These are phyloP conservation scores for Phytophthora foliorum DNA, from an alignment of 352 stramenopile genomes.

Conservation along the genomic window DNA sequence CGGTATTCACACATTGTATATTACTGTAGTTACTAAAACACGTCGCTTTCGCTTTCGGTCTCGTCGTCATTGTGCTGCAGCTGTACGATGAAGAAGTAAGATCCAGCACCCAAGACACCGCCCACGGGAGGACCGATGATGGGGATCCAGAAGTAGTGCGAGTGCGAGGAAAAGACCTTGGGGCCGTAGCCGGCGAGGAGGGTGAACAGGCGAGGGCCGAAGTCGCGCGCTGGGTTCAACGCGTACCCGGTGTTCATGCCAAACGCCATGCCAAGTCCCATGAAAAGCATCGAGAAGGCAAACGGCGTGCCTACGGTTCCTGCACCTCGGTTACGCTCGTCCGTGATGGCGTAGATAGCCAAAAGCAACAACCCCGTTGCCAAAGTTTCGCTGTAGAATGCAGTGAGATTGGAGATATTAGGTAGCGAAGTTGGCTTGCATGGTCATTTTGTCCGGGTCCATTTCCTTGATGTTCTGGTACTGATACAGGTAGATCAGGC, in stretches of 20 bases:
- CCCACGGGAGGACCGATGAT: constrained; percentile 57
- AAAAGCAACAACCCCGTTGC: constrained; percentile 57
- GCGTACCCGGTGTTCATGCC: constrained; percentile 36
- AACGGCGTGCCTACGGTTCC: constrained; percentile 27
- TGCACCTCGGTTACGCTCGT: constrained; percentile 26
- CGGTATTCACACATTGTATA: constrained; percentile 13
- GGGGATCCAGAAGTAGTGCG: constrained; percentile 71
- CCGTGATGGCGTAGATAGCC: constrained; percentile 64
- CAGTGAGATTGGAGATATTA: constrained; percentile 57
- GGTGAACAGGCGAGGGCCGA: constrained; percentile 26
- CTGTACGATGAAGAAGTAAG: constrained; percentile 60
- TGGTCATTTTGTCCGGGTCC: constrained; percentile 50
- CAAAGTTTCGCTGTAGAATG: constrained; percentile 68
- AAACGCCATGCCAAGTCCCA: constrained; percentile 29
- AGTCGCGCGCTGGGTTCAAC: constrained; percentile 31
- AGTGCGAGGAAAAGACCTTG: constrained; percentile 38
- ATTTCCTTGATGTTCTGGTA: constrained; percentile 50
- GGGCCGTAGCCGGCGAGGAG: constrained; percentile 25
- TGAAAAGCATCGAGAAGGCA: constrained; percentile 30
- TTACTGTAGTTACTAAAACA: constrained; percentile 7
- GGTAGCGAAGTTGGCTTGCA: constrained; percentile 54
- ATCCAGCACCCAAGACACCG: constrained; percentile 52
- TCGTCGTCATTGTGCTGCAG: constrained; percentile 52
- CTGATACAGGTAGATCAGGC: constrained; percentile 55
- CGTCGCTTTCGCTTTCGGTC: constrained; percentile 13